Evolutionary conservation across 768 basidiomycete genomes (phyloP), one percentile per base, ranked within the genome.

Genomic region (Lepiota subincarnata): DNA sequence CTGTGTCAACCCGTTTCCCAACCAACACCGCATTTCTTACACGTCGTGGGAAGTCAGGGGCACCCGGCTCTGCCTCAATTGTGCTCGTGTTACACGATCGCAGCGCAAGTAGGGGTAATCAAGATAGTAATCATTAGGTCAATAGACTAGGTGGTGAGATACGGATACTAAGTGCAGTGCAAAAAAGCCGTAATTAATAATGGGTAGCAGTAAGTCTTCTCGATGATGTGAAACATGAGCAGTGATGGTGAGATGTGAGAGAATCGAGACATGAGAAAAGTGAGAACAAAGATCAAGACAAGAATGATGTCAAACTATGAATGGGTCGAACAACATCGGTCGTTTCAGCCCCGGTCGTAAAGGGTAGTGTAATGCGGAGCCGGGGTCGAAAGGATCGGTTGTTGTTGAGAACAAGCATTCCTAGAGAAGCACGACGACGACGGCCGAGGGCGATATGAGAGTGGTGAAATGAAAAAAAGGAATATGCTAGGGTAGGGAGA

Each of bases 121-220:
- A 47, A 47, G 45, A 47, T 34, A 47, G 18, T 34, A 10, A 13
- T 34, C 31, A 19, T 39, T 39, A 39, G 18, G 35, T 47, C 35
- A 47, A 36, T 47, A 34, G 18, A 34, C 31, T 47, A 47, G 18
- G 45, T 35, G 35, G 34, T 4, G 28, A 4, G 11, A 19, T n/a
- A 19, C 45, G 28, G 45, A 20, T 47, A 34, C 10, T 35, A 34
- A 20, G 45, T 47, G 35, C 31, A 14, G 20, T 44, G 45, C 13
- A 35, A n/a, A n/a, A n/a, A n/a, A 26, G 14, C 26, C n/a, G 45
- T 47, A 47, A 47, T 47, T 47, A 47, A 34, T 47, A 47, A 47
- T 47, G 34, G 42, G 45, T 10, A 18, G 20, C 31, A 35, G 8
- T 31, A 31, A 31, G 31, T 31, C 31, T 31, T 31, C 31, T 31